A percentile compares a stretch with the other conserved stretches of the same genome.
Evolutionary conservation across 371 early-diverging fungal genomes (phyloP).

Genomic region (Vittaforma corneae): DNA sequence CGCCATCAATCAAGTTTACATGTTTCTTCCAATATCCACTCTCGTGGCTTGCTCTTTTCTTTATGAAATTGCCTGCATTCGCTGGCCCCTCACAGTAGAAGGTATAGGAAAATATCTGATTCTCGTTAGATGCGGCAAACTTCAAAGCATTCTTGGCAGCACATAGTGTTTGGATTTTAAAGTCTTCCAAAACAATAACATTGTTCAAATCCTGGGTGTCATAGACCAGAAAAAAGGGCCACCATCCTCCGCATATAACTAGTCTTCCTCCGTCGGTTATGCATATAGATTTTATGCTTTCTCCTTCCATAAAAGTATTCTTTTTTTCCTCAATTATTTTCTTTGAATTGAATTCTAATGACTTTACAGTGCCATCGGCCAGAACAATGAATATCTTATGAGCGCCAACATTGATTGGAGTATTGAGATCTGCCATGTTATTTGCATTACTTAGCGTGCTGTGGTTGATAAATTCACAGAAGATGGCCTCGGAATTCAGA

Average conservation of each 20-base stretch:
- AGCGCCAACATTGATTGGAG: neutral
- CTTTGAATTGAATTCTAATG: constrained; percentile 13
- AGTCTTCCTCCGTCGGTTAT: constrained; percentile 56
- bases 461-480: constrained; percentile 45
- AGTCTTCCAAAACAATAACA: constrained; percentile 54
- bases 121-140: constrained; percentile 40
- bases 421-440: neutral
- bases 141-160: constrained; percentile 48
- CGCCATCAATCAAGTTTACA: constrained; percentile 6
- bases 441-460: constrained; percentile 21
- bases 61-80: constrained; percentile 31
- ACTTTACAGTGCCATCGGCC: constrained; percentile 33
- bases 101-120: constrained; percentile 11
- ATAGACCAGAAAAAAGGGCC: constrained; percentile 54
- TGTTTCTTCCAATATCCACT: constrained; percentile 41
- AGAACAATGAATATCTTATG: constrained; percentile 41
- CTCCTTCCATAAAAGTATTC: constrained; percentile 33
- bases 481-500: constrained; percentile 38
- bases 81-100: constrained; percentile 26
- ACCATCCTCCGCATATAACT: constrained; percentile 49
- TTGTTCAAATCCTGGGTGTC: constrained; percentile 42
- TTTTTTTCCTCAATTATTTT: constrained; percentile 28
- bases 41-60: constrained; percentile 4
- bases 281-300: constrained; percentile 49
- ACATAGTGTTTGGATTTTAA: constrained; percentile 46